Conservation (phyloP, 345 rosid genomes). For the Eucalyptus tenuipes region DNA sequence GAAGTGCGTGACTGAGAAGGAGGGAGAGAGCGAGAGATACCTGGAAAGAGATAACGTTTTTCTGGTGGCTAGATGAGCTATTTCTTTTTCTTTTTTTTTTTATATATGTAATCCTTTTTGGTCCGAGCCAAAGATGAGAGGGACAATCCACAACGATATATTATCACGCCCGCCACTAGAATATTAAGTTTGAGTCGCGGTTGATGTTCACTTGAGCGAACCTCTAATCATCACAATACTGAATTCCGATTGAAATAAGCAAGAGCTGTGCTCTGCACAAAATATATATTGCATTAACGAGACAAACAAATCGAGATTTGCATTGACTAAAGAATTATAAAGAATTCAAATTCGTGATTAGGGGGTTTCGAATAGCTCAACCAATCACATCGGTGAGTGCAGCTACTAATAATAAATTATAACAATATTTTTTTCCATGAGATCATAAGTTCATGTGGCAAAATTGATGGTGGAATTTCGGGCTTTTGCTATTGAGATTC, state of each 20-base stretch:
- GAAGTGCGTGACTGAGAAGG: neutral
- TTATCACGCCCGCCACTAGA: neutral
- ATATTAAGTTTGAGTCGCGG: neutral
- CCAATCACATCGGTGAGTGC: accelerated
- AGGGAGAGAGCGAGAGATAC: neutral
- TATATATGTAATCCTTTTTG: neutral
- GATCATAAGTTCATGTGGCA: neutral
- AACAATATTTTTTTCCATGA: neutral
- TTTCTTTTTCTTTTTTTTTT: neutral
- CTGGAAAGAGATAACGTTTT: neutral
- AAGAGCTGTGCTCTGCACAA: accelerated
- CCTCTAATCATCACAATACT: neutral
- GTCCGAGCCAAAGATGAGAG: neutral
- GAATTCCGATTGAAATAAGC: neutral
- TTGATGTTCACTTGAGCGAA: neutral
- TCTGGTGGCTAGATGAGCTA: neutral
- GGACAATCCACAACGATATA: neutral
- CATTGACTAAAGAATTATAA: neutral
- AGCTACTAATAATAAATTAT: neutral
- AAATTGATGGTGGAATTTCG: neutral
- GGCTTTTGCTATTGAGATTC: neutral
- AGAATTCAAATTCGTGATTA: neutral
- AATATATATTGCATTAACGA: neutral
- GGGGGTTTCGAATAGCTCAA: neutral
- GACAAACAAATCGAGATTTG: neutral